Evolutionary conservation across 495 filamentous ascomycete species (phyloP).

Genomic region (Tuber umbilicatum): DNA sequence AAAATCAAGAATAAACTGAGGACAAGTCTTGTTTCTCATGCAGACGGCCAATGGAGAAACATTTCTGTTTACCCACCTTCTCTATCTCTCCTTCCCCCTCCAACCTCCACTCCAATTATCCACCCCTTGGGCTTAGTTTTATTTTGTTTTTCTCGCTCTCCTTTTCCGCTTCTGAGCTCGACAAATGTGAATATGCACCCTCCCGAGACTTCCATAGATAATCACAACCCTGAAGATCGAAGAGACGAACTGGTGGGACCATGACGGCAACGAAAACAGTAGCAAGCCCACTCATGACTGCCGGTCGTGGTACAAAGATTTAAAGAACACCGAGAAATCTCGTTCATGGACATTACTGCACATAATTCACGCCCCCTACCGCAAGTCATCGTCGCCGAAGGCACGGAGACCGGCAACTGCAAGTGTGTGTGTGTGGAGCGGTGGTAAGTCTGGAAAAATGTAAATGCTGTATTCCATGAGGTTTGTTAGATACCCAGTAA

Average conservation of each 20-base stretch:
- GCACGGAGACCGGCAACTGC: background rate
- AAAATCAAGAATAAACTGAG: background rate
- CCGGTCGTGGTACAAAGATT: conserved; percentile 34
- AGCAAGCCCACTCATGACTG: conserved; percentile 11
- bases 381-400: background rate
- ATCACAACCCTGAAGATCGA: conserved; percentile 28
- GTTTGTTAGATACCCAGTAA: background rate
- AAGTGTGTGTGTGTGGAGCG: background rate
- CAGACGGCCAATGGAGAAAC: background rate
- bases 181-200: conserved; percentile 23
- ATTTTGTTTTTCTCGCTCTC: conserved; percentile 5
- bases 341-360: conserved; percentile 28
- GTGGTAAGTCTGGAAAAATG: background rate
- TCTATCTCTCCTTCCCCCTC: background rate
- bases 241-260: conserved; percentile 19
- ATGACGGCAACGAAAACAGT: conserved; percentile 20
- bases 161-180: conserved; percentile 30
- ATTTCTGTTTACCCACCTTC: background rate
- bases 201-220: conserved; percentile 30
- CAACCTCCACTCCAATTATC: background rate
- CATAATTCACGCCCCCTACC: background rate
- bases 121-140: background rate
- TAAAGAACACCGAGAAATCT: conserved; percentile 24
- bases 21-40: background rate
- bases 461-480: background rate